A percentile compares a stretch with the other conserved stretches of the same genome.
These are phyloP conservation scores for Citrus trifoliata DNA, from an alignment of 345 rosid species.

Conservation along the genomic window DNA sequence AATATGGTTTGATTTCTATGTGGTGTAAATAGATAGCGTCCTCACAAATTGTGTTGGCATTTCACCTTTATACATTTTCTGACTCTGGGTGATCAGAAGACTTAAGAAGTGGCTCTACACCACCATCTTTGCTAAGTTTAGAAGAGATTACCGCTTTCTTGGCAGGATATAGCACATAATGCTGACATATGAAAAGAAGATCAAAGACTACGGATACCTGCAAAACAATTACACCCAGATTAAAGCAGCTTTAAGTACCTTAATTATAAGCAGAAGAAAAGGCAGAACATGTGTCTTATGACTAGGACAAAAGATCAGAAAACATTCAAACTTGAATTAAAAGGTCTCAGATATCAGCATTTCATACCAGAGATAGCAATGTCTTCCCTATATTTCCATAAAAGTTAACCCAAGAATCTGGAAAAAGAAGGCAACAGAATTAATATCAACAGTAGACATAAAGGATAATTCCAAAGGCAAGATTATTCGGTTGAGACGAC, in stretches of 20 bases:
- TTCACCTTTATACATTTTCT: conserved; percentile 40
- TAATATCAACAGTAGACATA: conserved; percentile 6
- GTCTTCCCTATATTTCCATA: conserved; percentile 94
- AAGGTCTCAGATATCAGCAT: not conserved
- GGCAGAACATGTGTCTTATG: not conserved
- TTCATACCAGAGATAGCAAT: conserved; percentile 70
- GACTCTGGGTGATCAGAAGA: conserved; percentile 27
- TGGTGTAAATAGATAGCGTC: not conserved
- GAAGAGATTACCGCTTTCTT: conserved; percentile 24
- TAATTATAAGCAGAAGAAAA: not conserved
- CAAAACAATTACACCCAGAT: conserved; percentile 16
- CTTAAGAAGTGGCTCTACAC: conserved; percentile 52
- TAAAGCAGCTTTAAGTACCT: not conserved
- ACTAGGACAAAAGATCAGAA: not conserved
- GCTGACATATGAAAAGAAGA: conserved; percentile 82
- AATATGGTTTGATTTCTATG: not conserved
- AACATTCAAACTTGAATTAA: not conserved
- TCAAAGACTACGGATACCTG: conserved; percentile 82
- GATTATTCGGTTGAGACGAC: conserved; percentile 3
- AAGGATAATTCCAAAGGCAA: conserved; percentile 3
- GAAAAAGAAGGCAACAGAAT: not conserved
- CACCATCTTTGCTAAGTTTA: conserved; percentile 33
- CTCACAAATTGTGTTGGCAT: conserved; percentile 4
- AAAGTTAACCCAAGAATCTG: conserved; percentile 98
- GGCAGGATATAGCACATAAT: conserved; percentile 64